These are phyloP conservation scores for Apiotrichum sp. DNA, from an alignment of 1,284 basidiomycete species.

Conservation along the genomic window DNA sequence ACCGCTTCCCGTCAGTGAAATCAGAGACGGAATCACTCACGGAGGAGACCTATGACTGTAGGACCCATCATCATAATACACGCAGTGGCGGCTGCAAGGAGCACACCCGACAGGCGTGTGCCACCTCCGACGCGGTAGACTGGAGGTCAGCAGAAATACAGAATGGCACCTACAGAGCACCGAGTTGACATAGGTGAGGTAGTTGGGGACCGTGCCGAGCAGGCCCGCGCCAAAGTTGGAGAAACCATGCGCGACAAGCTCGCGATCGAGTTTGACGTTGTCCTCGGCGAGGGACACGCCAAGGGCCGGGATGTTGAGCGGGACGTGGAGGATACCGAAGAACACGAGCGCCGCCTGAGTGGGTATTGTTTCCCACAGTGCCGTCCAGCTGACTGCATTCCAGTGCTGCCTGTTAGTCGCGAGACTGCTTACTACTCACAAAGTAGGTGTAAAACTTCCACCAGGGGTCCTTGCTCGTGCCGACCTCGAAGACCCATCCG, in stretches of 20 bases:
- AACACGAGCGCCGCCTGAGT: constrained; percentile 44
- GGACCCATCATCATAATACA: constrained; percentile 69
- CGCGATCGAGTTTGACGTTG: constrained; percentile 85
- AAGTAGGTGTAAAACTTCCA: constrained; percentile 74
- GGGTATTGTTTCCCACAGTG: constrained; percentile 69
- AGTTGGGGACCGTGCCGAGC: constrained; percentile 61
- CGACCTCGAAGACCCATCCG: constrained; percentile 89
- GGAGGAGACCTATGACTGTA: constrained; percentile 71
- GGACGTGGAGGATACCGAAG: constrained; percentile 77
- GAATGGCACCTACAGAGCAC: constrained; percentile 56
- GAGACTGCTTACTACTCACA: constrained; percentile 48
- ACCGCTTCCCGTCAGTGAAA: constrained; percentile 55
- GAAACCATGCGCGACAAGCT: constrained; percentile 87
- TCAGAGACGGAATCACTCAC: constrained; percentile 51
- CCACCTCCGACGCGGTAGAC: constrained; percentile 93
- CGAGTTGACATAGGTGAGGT: constrained; percentile 71
- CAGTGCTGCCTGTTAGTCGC: constrained; percentile 51
- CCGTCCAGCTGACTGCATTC: constrained; percentile 55
- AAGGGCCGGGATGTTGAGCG: constrained; percentile 86
- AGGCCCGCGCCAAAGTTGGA: constrained; percentile 80
- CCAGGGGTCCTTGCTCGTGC: constrained; percentile 60
- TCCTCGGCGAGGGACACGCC: constrained; percentile 87
- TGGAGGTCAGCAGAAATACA: not conserved
- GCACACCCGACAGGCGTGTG: constrained; percentile 73
- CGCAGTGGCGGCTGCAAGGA: constrained; percentile 72